Evolutionary conservation across 441 rosid species (phyloP).

Genomic region (Erodium chrysanthum): DNA sequence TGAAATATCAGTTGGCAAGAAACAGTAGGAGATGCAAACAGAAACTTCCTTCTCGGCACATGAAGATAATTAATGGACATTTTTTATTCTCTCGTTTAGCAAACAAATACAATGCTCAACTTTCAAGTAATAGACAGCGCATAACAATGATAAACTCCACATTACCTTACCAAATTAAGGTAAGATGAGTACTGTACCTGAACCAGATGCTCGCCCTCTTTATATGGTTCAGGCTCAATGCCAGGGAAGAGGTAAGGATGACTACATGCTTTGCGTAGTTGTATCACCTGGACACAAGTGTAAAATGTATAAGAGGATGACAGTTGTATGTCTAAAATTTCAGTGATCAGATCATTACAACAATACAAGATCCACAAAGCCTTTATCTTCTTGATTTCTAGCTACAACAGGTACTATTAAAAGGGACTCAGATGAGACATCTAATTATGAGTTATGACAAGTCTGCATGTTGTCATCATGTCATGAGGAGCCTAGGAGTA

Average conservation of each 20-base stretch:
- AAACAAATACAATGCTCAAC: not conserved
- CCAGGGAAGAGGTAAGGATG: conserved; percentile 93
- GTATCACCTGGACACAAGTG: conserved; percentile 49
- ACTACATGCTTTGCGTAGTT: conserved; percentile 83
- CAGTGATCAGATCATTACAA: not conserved
- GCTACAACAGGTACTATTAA: not conserved
- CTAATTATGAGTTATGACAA: not conserved
- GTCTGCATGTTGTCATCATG: not conserved
- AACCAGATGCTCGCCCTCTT: conserved; percentile 89
- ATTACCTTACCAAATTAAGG: not conserved
- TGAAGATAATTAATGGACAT: not conserved
- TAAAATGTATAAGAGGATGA: conserved; percentile 4
- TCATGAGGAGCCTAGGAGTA: not conserved
- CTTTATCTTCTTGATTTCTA: not conserved
- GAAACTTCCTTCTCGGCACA: not conserved
- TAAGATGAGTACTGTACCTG: conserved; percentile 40
- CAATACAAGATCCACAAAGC: not conserved
- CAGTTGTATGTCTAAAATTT: conserved; percentile 1
- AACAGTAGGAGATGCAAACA: conserved; percentile 14
- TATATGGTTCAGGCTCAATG: conserved; percentile 86
- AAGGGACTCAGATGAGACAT: not conserved
- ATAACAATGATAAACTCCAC: conserved; percentile 5
- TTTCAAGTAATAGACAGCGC: not conserved
- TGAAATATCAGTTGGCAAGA: conserved; percentile 2
- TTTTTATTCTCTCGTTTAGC: not conserved